phyloP scores from a whole-genome alignment of 805 yeast species.

The Schizosaccharomyces cryophilus region DNA sequence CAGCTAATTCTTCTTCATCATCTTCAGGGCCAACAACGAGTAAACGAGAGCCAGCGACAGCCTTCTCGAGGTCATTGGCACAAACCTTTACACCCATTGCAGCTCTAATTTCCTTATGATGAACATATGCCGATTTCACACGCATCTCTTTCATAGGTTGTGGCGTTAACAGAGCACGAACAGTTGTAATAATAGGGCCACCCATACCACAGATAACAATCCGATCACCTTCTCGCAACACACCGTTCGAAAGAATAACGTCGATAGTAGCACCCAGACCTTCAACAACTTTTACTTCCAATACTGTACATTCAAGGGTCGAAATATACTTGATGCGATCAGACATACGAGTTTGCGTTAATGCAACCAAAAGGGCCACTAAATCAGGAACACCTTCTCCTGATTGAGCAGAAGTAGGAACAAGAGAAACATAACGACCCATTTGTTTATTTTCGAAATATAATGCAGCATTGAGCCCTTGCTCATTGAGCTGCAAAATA shows the following conservation, averaged over 20 bases:
- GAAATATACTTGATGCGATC: slow-evolving; percentile 91
- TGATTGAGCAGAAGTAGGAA: slow-evolving; percentile 95
- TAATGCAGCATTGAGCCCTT: slow-evolving; percentile 91
- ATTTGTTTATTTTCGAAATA: slow-evolving; percentile 87
- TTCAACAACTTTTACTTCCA: slow-evolving; percentile 93
- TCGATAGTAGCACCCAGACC: slow-evolving; percentile 98
- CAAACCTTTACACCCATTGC: slow-evolving; percentile 97
- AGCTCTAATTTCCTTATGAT: slow-evolving; percentile 93
- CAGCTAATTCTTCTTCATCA: slow-evolving; percentile 92
- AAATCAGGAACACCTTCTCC: slow-evolving; percentile 99
- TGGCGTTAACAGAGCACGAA: slow-evolving; percentile 88
- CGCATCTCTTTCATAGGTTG: slow-evolving; percentile 93
- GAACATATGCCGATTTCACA: slow-evolving; percentile 86
- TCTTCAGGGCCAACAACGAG: slow-evolving; percentile 90
- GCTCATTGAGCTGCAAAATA: slow-evolving; percentile 80
- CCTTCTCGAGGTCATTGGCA: slow-evolving; percentile 91
- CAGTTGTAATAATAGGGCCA: slow-evolving; percentile 92
- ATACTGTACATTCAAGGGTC: slow-evolving; percentile 79
- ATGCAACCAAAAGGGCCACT: slow-evolving; percentile 78
- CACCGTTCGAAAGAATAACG: slow-evolving; percentile 92
- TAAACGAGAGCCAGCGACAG: slow-evolving; percentile 95
- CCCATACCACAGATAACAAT: slow-evolving; percentile 91
- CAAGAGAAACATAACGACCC: slow-evolving; percentile 81
- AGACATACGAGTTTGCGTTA: slow-evolving; percentile 96
- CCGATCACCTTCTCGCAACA: slow-evolving; percentile 81